A percentile compares a stretch with the other conserved stretches of the same genome.
phyloP scores from a whole-genome alignment of 2,329 filamentous ascomycete species.

The Aureobasidium sp. region DNA sequence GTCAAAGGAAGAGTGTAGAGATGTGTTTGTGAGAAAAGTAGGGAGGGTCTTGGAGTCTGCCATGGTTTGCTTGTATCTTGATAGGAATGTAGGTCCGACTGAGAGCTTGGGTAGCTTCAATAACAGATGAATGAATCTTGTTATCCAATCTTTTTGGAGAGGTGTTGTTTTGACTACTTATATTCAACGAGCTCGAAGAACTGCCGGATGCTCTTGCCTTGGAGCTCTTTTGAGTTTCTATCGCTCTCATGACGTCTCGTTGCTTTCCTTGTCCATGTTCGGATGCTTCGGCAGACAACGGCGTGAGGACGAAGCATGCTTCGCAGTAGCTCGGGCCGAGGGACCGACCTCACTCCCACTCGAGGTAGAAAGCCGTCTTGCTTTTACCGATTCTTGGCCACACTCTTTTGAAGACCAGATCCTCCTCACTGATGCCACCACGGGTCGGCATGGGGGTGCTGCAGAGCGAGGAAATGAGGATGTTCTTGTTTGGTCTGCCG shows the following conservation, averaged over 20 bases:
- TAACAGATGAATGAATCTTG: neutral
- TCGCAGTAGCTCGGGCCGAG: neutral
- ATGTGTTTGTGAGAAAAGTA: conserved; percentile 24
- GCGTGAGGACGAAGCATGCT: neutral
- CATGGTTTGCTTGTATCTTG: neutral
- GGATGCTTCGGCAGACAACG: neutral
- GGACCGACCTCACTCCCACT: neutral
- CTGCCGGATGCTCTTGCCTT: neutral
- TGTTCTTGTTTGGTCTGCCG: too few relatives aligned
- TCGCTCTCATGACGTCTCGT: neutral
- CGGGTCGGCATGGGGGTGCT: too few relatives aligned
- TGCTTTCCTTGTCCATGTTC: neutral
- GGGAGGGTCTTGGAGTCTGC: neutral
- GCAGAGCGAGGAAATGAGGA: too few relatives aligned
- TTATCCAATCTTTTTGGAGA: too few relatives aligned
- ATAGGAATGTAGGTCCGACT: neutral
- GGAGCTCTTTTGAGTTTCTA: neutral
- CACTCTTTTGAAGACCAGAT: too few relatives aligned
- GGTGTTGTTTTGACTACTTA: neutral
- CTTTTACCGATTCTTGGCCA: too few relatives aligned
- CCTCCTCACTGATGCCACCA: too few relatives aligned
- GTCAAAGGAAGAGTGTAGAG: conserved; percentile 34
- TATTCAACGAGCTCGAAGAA: neutral
- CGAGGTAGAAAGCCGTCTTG: too few relatives aligned
- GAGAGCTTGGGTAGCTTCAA: neutral